phyloP scores from a whole-genome alignment of 257 asterid genomes.

The Solanum lycopersicoides region DNA sequence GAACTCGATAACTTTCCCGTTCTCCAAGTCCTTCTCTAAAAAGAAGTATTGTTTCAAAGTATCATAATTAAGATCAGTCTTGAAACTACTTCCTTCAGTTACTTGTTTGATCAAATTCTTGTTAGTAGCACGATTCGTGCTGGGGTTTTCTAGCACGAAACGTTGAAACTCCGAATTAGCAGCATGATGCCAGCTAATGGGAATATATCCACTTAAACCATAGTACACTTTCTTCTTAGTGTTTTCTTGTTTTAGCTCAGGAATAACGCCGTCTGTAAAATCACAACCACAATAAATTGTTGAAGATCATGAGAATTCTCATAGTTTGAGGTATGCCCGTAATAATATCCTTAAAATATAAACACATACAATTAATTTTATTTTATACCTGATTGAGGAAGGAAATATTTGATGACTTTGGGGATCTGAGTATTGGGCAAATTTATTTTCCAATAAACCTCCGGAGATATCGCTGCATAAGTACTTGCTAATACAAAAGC shows the following conservation, averaged over 20 bases:
- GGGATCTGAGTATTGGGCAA: constrained; percentile 18
- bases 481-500: constrained; percentile 1
- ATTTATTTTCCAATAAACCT: constrained; percentile 16
- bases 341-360: no score
- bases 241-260: background rate
- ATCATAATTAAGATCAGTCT: background rate
- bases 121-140: background rate
- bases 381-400: background rate
- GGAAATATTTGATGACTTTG: constrained; percentile 5
- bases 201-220: background rate
- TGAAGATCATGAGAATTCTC: background rate
- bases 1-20: background rate
- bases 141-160: background rate
- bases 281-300: background rate
- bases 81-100: background rate
- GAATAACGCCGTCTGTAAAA: background rate
- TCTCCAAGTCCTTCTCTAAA: background rate
- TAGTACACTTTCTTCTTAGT: background rate
- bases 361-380: background rate
- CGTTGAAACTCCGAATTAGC: background rate
- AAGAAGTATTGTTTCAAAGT: background rate
- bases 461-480: constrained; percentile 10
- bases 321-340: background rate
- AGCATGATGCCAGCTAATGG: background rate
- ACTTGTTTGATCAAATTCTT: background rate